Evolutionary conservation across 2,329 filamentous ascomycete species (phyloP).

Genomic region (Fusarium sp.): DNA sequence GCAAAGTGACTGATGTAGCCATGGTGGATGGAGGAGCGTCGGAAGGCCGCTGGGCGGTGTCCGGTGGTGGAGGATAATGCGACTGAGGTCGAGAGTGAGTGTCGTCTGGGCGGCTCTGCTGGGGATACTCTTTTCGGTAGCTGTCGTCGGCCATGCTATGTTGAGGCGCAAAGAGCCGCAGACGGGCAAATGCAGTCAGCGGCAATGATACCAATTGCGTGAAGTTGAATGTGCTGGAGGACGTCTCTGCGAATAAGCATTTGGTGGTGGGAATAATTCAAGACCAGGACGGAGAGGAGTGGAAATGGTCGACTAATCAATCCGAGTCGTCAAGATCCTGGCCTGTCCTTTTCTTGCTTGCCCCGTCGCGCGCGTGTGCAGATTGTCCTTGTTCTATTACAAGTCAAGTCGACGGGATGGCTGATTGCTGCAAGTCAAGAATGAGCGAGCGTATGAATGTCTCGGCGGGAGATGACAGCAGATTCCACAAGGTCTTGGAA

Average conservation of each 20-base stretch:
- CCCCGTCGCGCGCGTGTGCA: slow-evolving; percentile 8
- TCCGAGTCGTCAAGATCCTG: slow-evolving; percentile 23
- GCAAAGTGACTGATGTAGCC: slow-evolving; percentile 62
- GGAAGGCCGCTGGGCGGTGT: slow-evolving; percentile 55
- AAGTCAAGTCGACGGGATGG: slow-evolving; percentile 29
- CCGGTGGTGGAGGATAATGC: slow-evolving; percentile 57
- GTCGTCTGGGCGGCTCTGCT: slow-evolving; percentile 55
- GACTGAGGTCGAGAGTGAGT: slow-evolving; percentile 58
- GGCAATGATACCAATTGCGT: slow-evolving; percentile 32
- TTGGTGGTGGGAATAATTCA: slow-evolving; percentile 30
- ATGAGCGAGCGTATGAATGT: slow-evolving; percentile 38
- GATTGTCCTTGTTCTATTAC: slow-evolving; percentile 5
- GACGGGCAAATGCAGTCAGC: slow-evolving; percentile 43
- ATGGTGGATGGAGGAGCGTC: slow-evolving; percentile 54
- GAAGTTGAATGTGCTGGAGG: slow-evolving; percentile 13
- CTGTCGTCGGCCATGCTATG: slow-evolving; percentile 58
- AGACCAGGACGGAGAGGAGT: slow-evolving; percentile 12
- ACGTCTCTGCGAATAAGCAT: slow-evolving; percentile 39
- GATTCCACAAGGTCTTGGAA: slow-evolving; percentile 46
- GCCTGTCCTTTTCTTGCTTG: slow-evolving; percentile 6
- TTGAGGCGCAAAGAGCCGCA: slow-evolving; percentile 47
- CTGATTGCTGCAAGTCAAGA: slow-evolving; percentile 42
- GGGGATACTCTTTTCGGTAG: slow-evolving; percentile 55
- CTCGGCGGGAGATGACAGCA: slow-evolving; percentile 46
- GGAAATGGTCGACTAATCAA: slow-evolving; percentile 20